Conservation (phyloP, 208 protist species). For the Wallacemonas collosoma region DNA sequence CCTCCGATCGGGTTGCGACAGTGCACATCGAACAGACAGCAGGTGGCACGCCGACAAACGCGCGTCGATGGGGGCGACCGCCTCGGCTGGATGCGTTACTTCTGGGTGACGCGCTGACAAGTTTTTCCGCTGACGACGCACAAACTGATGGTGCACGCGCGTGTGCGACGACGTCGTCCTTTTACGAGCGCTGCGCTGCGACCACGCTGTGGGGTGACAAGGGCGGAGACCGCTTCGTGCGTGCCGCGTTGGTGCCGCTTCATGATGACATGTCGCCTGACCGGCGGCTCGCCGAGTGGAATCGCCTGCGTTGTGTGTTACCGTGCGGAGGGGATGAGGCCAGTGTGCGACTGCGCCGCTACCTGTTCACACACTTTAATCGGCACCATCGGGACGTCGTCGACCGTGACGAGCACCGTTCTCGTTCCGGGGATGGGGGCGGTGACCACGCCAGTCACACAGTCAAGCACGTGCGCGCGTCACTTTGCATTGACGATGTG, state of each 20-base stretch:
- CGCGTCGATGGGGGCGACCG: not conserved
- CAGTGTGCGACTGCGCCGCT: not conserved
- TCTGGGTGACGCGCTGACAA: not conserved
- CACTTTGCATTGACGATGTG: not conserved
- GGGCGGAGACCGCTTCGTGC: not conserved
- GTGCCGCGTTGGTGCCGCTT: not conserved
- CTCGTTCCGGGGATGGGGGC: not conserved
- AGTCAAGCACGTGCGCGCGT: not conserved
- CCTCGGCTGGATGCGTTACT: not conserved
- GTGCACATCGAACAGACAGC: not conserved
- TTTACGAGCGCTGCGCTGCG: not conserved
- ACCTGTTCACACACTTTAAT: not conserved
- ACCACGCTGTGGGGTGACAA: not conserved
- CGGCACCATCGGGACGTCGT: not conserved
- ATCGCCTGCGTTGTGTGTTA: not conserved
- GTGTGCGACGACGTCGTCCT: not conserved
- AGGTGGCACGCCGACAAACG: not conserved
- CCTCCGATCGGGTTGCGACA: not conserved
- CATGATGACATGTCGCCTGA: slow-evolving; percentile 2
- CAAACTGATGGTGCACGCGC: not conserved
- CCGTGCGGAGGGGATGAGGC: not conserved
- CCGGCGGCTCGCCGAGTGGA: not conserved
- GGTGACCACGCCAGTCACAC: not conserved
- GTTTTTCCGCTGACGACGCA: not conserved
- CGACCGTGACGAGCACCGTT: not conserved